phyloP scores from a whole-genome alignment of 2,329 filamentous ascomycete species.

The Exophiala oligosperma region DNA sequence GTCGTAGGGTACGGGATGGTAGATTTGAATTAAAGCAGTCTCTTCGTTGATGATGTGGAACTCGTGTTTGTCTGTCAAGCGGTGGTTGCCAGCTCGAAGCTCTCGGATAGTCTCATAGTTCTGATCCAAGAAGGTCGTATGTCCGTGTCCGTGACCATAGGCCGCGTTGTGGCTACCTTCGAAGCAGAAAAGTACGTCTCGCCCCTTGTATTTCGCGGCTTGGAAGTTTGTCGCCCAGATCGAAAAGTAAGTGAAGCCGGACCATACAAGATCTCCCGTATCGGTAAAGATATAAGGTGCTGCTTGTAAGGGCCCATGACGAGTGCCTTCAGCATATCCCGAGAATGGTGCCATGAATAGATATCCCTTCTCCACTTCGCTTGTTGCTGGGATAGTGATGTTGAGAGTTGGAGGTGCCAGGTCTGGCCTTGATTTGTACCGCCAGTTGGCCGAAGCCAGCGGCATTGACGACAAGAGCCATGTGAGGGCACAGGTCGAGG shows the following conservation, averaged over 20 bases:
- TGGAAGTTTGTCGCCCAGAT: slow-evolving; percentile 19
- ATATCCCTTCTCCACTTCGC: slow-evolving; percentile 36
- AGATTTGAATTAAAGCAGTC: slow-evolving; percentile 36
- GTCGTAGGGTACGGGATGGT: slow-evolving; percentile 38
- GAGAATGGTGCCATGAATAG: slow-evolving; percentile 40
- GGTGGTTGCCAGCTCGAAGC: slow-evolving; percentile 50
- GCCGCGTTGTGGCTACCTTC: slow-evolving; percentile 17
- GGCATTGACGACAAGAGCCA: slow-evolving; percentile 23
- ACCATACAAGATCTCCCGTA: slow-evolving; percentile 18
- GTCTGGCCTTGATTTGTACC: slow-evolving; percentile 50
- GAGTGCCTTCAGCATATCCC: slow-evolving; percentile 14
- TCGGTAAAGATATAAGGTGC: slow-evolving; percentile 21
- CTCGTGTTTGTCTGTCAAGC: slow-evolving; percentile 53
- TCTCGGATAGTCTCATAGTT: slow-evolving; percentile 57
- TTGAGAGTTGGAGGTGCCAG: slow-evolving; percentile 48
- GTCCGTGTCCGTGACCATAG: slow-evolving; percentile 51
- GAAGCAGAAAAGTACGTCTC: slow-evolving; percentile 19
- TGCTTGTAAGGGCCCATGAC: slow-evolving; percentile 12
- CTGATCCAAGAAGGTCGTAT: slow-evolving; percentile 54
- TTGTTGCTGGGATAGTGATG: slow-evolving; percentile 31
- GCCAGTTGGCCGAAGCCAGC: slow-evolving; percentile 42
- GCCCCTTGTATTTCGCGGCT: slow-evolving; percentile 8
- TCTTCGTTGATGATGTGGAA: slow-evolving; percentile 51
- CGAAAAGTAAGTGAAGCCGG: slow-evolving; percentile 19
- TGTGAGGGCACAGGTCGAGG: background rate